Evolutionary conservation across 1,284 basidiomycete genomes (phyloP).

Genomic region (Leccinum fallax): DNA sequence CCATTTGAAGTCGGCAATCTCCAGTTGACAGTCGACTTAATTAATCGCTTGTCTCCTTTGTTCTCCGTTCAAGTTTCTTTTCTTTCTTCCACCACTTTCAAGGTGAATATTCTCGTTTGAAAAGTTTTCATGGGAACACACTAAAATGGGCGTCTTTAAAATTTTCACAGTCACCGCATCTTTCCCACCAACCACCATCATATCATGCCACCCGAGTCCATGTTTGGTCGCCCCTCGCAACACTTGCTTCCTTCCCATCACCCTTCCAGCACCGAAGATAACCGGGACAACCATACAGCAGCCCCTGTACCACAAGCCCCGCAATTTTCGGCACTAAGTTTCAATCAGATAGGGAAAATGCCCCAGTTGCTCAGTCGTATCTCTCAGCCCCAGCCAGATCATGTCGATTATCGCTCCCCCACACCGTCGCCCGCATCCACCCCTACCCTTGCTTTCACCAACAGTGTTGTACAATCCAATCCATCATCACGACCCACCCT

Average conservation of each 20-base stretch:
- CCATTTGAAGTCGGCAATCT: slow-evolving; percentile 14
- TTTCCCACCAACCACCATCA: slow-evolving; percentile 21
- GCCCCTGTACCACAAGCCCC: slow-evolving; percentile 17
- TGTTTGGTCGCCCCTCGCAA: slow-evolving; percentile 30
- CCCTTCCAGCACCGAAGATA: background rate
- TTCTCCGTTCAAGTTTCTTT: background rate
- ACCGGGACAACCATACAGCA: slow-evolving; percentile 1
- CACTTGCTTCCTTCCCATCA: slow-evolving; percentile 23
- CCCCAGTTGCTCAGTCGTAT: slow-evolving; percentile 50
- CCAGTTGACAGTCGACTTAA: background rate
- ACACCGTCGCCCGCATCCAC: slow-evolving; percentile 28
- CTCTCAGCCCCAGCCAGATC: slow-evolving; percentile 34
- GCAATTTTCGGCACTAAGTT: slow-evolving; percentile 43
- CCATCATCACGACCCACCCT: slow-evolving; percentile 28
- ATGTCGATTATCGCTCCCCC: slow-evolving; percentile 32
- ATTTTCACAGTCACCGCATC: slow-evolving; percentile 4
- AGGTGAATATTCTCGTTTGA: slow-evolving; percentile 21
- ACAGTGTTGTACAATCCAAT: slow-evolving; percentile 5
- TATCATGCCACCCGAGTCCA: slow-evolving; percentile 27
- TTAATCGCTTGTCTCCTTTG: background rate
- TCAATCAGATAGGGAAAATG: slow-evolving; percentile 49
- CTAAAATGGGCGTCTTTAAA: slow-evolving; percentile 16
- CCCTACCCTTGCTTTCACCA: slow-evolving; percentile 2
- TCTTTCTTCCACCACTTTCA: background rate
- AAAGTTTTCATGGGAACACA: background rate